phyloP scores from a whole-genome alignment of 768 basidiomycete species.

The Naematelia encephala region DNA sequence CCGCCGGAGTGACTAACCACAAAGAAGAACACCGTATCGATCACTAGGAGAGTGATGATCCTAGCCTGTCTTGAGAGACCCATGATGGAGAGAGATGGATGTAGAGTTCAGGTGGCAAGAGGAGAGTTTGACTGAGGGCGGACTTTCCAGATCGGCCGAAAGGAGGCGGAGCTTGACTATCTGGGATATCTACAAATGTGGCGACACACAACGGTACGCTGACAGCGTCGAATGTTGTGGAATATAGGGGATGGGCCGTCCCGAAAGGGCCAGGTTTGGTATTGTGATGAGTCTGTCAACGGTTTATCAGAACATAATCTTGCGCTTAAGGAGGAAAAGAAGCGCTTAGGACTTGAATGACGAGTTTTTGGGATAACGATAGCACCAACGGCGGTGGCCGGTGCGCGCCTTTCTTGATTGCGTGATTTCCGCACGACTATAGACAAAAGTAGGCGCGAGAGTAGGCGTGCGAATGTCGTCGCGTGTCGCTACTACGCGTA shows the following conservation, averaged over 20 bases:
- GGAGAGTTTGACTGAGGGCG: too few species aligned
- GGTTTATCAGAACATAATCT: too few species aligned
- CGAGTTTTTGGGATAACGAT: neutral
- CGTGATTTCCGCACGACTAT: neutral
- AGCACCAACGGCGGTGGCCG: neutral
- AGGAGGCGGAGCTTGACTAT: neutral
- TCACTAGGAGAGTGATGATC: conserved; percentile 64
- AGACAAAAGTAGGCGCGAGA: neutral
- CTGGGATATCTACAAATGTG: neutral
- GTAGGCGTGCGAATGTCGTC: neutral
- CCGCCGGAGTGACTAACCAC: conserved; percentile 59
- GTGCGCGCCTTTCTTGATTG: neutral
- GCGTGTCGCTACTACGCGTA: neutral
- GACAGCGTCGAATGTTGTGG: neutral
- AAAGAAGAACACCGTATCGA: conserved; percentile 64
- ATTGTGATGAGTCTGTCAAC: neutral
- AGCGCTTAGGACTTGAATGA: neutral
- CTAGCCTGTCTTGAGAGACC: conserved; percentile 38
- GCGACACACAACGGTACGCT: neutral
- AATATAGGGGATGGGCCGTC: neutral
- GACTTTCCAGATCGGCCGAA: neutral
- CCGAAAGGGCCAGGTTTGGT: neutral
- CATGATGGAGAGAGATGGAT: too few species aligned
- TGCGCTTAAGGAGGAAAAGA: too few species aligned
- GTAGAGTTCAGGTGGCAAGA: too few species aligned